Percentiles rank a stretch among this genome's conserved stretches.
Conservation (phyloP, 2,329 filamentous ascomycete genomes). For the Xylaria multiplex region DNA sequence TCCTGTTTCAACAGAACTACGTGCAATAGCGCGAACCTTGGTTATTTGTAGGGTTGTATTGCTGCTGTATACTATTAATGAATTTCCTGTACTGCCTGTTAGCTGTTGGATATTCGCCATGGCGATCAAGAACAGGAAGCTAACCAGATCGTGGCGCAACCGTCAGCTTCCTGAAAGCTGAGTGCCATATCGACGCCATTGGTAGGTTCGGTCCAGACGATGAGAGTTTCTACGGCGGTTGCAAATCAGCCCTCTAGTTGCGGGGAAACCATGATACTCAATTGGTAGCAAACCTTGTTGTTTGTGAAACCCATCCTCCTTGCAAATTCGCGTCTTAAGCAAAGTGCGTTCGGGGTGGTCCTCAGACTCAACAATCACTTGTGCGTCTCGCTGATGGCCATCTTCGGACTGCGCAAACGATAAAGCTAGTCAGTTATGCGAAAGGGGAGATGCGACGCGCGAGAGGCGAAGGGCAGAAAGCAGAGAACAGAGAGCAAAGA, state of each 20-base stretch:
- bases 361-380: conserved; percentile 92
- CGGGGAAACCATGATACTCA: conserved; percentile 13
- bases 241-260: conserved; percentile 28
- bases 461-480: conserved; percentile 7
- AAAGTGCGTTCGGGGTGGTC: conserved; percentile 86
- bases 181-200: conserved; percentile 96
- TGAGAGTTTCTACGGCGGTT: conserved; percentile 79
- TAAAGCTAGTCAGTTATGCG: conserved; percentile 31
- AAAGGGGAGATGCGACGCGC: conserved; percentile 15
- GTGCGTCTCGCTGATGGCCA: conserved; percentile 78
- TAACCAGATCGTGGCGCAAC: conserved; percentile 90
- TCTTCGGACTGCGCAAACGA: conserved; percentile 59
- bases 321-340: conserved; percentile 88
- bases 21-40: conserved; percentile 62
- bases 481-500: background rate
- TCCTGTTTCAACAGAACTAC: background rate
- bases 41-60: conserved; percentile 68
- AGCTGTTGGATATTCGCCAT: conserved; percentile 38
- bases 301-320: conserved; percentile 97
- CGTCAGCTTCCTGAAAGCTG: conserved; percentile 97
- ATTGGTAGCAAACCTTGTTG: conserved; percentile 78
- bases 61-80: conserved; percentile 84
- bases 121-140: conserved; percentile 1
- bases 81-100: conserved; percentile 75
- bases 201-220: conserved; percentile 91